A percentile compares a stretch with the other conserved stretches of the same genome.
These are phyloP conservation scores for Letharia columbiana DNA, from an alignment of 495 filamentous ascomycete genomes.

Conservation along the genomic window DNA sequence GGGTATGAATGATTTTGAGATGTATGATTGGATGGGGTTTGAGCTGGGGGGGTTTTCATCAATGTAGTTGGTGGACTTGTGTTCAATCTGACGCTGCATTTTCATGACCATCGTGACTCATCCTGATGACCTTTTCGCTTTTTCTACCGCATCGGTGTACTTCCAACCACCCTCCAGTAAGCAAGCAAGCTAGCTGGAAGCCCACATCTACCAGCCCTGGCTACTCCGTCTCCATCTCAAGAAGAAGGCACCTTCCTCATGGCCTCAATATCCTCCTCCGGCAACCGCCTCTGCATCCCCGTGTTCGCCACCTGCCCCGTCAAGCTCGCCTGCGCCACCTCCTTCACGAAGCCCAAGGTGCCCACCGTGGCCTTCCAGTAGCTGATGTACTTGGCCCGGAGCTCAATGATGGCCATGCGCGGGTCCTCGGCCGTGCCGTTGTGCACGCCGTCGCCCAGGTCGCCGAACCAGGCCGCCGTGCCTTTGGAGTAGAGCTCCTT, in stretches of 20 bases:
- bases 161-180: too few relatives aligned
- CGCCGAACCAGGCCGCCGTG: conserved; percentile 38
- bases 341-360: conserved; percentile 24
- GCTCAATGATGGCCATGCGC: conserved; percentile 51
- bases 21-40: too few relatives aligned
- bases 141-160: too few relatives aligned
- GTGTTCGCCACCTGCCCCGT: conserved; percentile 26
- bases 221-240: neutral
- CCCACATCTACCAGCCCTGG: neutral
- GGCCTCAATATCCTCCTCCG: conserved; percentile 21
- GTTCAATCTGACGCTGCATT: too few relatives aligned
- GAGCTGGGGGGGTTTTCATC: too few relatives aligned
- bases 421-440: conserved; percentile 34
- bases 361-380: conserved; percentile 27
- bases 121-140: too few relatives aligned
- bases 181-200: too few relatives aligned
- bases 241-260: conserved; percentile 18
- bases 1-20: too few relatives aligned
- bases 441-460: conserved; percentile 38
- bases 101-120: too few relatives aligned
- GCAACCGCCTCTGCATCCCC: conserved; percentile 23
- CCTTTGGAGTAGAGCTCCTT: conserved; percentile 33
- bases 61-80: too few relatives aligned
- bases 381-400: conserved; percentile 41
- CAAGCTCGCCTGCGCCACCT: conserved; percentile 23